Conservation (phyloP, 2,329 filamentous ascomycete genomes). For the Penicillium polonicum region DNA sequence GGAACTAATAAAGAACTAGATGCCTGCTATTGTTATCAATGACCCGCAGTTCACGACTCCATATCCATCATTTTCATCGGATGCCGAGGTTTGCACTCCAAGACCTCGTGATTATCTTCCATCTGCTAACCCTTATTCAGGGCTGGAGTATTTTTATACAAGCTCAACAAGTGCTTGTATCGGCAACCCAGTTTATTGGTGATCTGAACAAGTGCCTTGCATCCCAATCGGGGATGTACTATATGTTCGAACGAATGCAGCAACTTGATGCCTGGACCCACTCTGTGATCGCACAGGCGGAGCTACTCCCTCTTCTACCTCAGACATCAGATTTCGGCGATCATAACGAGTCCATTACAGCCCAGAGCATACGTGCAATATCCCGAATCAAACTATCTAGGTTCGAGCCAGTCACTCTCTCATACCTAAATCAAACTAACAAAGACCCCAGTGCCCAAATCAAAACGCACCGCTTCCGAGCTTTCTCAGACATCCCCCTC, state of each 20-base stretch:
- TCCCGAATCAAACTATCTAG: conserved; percentile 47
- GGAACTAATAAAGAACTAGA: conserved; percentile 28
- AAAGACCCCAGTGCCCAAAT: conserved; percentile 41
- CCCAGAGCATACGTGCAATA: conserved; percentile 43
- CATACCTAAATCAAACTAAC: conserved; percentile 6
- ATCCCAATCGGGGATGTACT: conserved; percentile 37
- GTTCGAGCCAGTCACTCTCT: conserved; percentile 20
- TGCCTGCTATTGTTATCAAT: conserved; percentile 44
- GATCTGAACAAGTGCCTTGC: conserved; percentile 42
- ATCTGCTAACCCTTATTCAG: conserved; percentile 27
- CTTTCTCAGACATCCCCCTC: conserved; percentile 48
- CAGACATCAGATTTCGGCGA: conserved; percentile 27
- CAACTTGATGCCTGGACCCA: conserved; percentile 43
- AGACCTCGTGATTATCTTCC: background rate
- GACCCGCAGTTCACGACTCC: conserved; percentile 46
- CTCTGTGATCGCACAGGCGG: conserved; percentile 37
- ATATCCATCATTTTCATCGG: conserved; percentile 41
- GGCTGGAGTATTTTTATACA: conserved; percentile 46
- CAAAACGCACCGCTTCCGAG: conserved; percentile 48
- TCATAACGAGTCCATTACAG: conserved; percentile 37
- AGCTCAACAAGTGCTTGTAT: conserved; percentile 44
- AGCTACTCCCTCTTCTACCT: conserved; percentile 29
- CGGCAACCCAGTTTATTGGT: conserved; percentile 43
- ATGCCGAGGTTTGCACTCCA: conserved; percentile 38
- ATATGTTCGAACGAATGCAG: conserved; percentile 44